phyloP scores from a whole-genome alignment of 2,329 filamentous ascomycete genomes.

The Nothopassalora personata region DNA sequence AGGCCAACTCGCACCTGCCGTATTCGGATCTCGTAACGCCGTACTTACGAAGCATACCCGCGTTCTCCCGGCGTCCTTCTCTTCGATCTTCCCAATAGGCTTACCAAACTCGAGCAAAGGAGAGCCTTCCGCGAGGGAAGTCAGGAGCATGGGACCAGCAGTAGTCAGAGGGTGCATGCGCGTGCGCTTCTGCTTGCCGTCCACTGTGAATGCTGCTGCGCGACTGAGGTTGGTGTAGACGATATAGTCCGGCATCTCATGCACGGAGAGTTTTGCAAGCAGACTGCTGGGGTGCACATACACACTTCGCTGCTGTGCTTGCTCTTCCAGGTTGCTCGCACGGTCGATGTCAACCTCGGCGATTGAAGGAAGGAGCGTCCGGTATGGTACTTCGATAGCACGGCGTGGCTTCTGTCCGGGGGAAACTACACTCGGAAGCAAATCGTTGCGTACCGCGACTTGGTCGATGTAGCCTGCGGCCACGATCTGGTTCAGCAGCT shows the following conservation, averaged over 20 bases:
- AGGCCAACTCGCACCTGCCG: slow-evolving; percentile 22
- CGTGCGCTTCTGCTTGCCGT: slow-evolving; percentile 60
- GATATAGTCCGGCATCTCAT: slow-evolving; percentile 79
- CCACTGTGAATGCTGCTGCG: slow-evolving; percentile 43
- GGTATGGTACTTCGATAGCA: slow-evolving; percentile 88
- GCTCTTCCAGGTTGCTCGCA: slow-evolving; percentile 33
- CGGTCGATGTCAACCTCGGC: slow-evolving; percentile 18
- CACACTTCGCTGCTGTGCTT: slow-evolving; percentile 59
- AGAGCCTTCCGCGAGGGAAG: slow-evolving; percentile 75
- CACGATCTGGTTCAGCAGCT: slow-evolving; percentile 82
- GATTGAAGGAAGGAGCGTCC: slow-evolving; percentile 71
- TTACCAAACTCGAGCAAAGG: slow-evolving; percentile 81
- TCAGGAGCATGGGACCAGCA: slow-evolving; percentile 68
- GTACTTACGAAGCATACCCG: slow-evolving; percentile 82
- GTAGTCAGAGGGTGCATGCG: slow-evolving; percentile 85
- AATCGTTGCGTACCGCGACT: slow-evolving; percentile 83
- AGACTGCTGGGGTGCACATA: slow-evolving; percentile 84
- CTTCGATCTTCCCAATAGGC: slow-evolving; percentile 74
- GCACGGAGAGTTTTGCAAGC: slow-evolving; percentile 61
- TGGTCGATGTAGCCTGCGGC: slow-evolving; percentile 92
- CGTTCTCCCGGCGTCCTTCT: slow-evolving; percentile 43
- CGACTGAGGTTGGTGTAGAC: slow-evolving; percentile 83
- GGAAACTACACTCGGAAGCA: slow-evolving; percentile 57
- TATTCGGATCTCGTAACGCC: slow-evolving; percentile 47
- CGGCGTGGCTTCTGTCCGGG: slow-evolving; percentile 63